Base-by-base conservation (phyloP, 192 early-diverging fungal species). In the Rhizoclosmatium sp. region DNA sequence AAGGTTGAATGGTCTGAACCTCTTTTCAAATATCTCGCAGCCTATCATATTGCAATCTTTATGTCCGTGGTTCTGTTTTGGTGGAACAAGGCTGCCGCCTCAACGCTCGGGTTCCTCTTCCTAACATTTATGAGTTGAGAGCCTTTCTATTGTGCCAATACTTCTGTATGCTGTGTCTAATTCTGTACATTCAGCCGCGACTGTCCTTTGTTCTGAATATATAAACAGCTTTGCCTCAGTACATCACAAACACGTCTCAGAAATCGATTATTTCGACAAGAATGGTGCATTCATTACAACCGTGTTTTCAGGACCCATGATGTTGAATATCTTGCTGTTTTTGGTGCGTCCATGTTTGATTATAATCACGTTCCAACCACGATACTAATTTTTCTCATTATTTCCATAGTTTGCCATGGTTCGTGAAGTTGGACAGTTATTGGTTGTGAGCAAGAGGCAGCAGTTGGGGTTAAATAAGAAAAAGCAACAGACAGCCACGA, bases 211-310 rank as follows among this genome's bases (percentile, higher is more conserved):
- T 40, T 40, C 65, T 47, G 54, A 81, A 59, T 56, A 72, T 23
- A n/a, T 84, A 2, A 84, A 84, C 75, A n/a, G 51, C 39, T 59
- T 78, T 2, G 80, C 69, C 4, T 51, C 69, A 31, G 66, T 65
- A 3, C 65, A 84, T 65, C 62, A 74, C 49, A 41, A 41, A 1
- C 21, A 19, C 3, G 44, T 84, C 40, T 75, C 78, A 45, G 19
- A 69, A 51, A 74, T 56, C n/a, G 80, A 84, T 71, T 84, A 84
- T 62, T 84, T 84, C 76, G 83, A 84, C 79, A 59, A 65, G 47
- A 65, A 79, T 49, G 83, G 83, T 16, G 56, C 69, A 48, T 84
- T 84, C 64, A 76, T 81, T 59, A 78, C 77, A 2, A 23, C 81
- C 10, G 67, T 84, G 67, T 81, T 80, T 78, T 80, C 77, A 39